phyloP scores from a whole-genome alignment of 164 flowering plant genomes.

The Macadamia integrifolia region DNA sequence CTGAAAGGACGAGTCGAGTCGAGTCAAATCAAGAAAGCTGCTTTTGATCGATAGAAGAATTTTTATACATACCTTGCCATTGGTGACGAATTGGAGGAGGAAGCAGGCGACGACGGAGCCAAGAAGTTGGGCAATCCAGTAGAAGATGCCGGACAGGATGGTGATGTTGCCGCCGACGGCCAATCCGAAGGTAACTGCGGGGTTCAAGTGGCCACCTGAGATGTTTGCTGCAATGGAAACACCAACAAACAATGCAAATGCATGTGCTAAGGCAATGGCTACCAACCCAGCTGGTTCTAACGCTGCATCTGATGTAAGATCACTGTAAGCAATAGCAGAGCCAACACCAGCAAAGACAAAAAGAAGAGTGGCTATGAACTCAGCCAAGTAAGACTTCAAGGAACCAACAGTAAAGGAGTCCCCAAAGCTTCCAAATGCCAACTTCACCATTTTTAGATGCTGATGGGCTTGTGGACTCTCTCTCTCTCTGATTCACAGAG shows the following conservation, averaged over 20 bases:
- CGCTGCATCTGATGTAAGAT: conserved; percentile 49
- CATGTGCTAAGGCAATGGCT: conserved; percentile 69
- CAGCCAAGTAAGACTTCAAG: conserved; percentile 50
- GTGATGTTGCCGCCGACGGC: conserved; percentile 73
- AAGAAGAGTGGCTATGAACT: conserved; percentile 67
- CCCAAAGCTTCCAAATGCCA: conserved; percentile 45
- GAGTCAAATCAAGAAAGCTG: too few species aligned
- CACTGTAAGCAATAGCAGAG: conserved; percentile 62
- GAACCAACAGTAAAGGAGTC: conserved; percentile 56
- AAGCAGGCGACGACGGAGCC: conserved; percentile 73
- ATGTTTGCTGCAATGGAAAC: conserved; percentile 71
- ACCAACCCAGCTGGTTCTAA: conserved; percentile 65
- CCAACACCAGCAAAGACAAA: conserved; percentile 82
- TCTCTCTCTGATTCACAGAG: too few species aligned
- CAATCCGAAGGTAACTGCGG: conserved; percentile 77
- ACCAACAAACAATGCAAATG: conserved; percentile 72
- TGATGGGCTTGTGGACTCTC: background rate
- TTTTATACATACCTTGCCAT: conserved; percentile 31
- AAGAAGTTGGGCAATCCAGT: conserved; percentile 62
- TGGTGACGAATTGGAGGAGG: conserved; percentile 53
- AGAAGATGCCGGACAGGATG: conserved; percentile 60
- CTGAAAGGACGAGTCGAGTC: too few species aligned
- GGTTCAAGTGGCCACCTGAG: conserved; percentile 80
- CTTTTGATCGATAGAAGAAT: background rate
- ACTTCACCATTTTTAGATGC: conserved; percentile 46